Conservation (phyloP, 108 stramenopile genomes). For the Nitzschia sp. region DNA sequence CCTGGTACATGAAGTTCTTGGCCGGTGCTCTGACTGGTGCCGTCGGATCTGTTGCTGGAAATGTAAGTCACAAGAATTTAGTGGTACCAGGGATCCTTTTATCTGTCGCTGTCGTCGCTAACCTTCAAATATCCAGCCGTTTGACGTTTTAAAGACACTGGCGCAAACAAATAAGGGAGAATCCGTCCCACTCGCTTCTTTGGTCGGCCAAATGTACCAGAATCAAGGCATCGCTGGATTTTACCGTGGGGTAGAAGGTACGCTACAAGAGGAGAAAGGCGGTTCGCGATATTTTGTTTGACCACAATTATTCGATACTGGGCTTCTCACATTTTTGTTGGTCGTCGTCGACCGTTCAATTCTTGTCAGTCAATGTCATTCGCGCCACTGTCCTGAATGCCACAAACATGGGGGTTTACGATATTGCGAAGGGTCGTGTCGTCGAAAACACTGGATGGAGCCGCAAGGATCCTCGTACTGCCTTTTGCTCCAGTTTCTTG, state of each 20-base stretch:
- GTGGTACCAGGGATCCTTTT: conserved; percentile 22
- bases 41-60: conserved; percentile 68
- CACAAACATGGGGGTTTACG: conserved; percentile 80
- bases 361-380: conserved; percentile 54
- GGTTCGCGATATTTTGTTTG: not conserved
- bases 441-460: conserved; percentile 47
- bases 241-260: conserved; percentile 55
- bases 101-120: not conserved
- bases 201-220: conserved; percentile 51
- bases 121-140: conserved; percentile 46
- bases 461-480: conserved; percentile 49
- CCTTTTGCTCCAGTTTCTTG: conserved; percentile 40
- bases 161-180: conserved; percentile 83
- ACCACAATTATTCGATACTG: not conserved
- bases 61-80: conserved; percentile 43
- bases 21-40: conserved; percentile 82
- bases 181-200: conserved; percentile 29
- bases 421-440: conserved; percentile 78
- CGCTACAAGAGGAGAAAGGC: not conserved
- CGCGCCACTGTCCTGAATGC: conserved; percentile 71
- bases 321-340: not conserved
- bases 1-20: conserved; percentile 74
- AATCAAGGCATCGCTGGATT: conserved; percentile 67
- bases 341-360: too few relatives aligned
- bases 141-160: conserved; percentile 87